These are phyloP conservation scores for Rhizomucor miehei DNA, from an alignment of 371 early-diverging fungal species.

Conservation along the genomic window DNA sequence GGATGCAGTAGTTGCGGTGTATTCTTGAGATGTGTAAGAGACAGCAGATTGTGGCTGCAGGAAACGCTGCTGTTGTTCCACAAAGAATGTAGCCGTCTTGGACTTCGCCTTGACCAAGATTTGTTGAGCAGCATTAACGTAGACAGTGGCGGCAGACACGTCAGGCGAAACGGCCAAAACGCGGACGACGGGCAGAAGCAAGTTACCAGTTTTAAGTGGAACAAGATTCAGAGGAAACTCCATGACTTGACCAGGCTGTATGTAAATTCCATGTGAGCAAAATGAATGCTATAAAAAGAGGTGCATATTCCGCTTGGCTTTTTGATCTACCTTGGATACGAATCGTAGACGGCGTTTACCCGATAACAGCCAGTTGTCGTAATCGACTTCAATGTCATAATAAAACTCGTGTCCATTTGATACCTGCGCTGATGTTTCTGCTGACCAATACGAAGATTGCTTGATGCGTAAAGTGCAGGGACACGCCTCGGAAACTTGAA, in stretches of 20 bases:
- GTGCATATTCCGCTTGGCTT: neutral
- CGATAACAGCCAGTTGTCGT: constrained; percentile 68
- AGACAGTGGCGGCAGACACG: constrained; percentile 55
- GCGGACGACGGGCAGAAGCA: constrained; percentile 55
- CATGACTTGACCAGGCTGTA: constrained; percentile 49
- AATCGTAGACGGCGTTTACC: constrained; percentile 65
- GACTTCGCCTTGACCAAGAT: constrained; percentile 62
- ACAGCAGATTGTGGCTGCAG: constrained; percentile 20
- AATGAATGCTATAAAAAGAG: constrained; percentile 4
- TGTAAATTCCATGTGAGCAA: neutral
- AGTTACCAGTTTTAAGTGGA: constrained; percentile 65
- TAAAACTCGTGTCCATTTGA: constrained; percentile 44
- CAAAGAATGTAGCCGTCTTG: constrained; percentile 65
- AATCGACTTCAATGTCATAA: constrained; percentile 69
- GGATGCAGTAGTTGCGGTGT: neutral
- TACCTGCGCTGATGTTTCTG: constrained; percentile 3
- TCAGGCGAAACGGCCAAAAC: constrained; percentile 49
- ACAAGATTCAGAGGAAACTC: constrained; percentile 59
- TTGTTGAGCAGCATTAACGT: constrained; percentile 63
- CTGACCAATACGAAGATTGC: constrained; percentile 62
- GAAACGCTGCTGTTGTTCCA: constrained; percentile 62
- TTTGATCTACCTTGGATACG: constrained; percentile 57
- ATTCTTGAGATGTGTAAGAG: neutral
- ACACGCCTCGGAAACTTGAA: constrained; percentile 56
- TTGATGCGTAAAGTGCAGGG: constrained; percentile 52